Percentiles rank a stretch among this genome's conserved stretches.
These are phyloP conservation scores for Alternaria angustiovoidea DNA, from an alignment of 2,329 filamentous ascomycete genomes.

Conservation along the genomic window DNA sequence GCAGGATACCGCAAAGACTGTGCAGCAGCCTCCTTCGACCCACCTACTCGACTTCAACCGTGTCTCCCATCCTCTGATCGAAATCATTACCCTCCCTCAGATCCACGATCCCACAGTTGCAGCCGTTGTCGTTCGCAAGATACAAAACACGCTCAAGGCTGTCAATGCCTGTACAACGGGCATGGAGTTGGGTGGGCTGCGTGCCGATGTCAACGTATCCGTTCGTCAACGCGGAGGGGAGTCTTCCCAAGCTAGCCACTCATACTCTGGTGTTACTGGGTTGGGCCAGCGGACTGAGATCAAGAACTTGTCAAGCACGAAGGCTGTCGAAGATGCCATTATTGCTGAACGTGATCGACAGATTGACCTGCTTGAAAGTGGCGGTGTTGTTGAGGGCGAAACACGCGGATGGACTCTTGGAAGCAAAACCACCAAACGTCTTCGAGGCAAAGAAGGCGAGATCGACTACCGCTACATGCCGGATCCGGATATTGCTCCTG, in stretches of 20 bases:
- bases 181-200: constrained; percentile 90
- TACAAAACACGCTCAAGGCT: constrained; percentile 79
- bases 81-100: constrained; percentile 91
- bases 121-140: constrained; percentile 85
- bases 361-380: constrained; percentile 78
- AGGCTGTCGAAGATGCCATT: constrained; percentile 93
- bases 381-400: constrained; percentile 80
- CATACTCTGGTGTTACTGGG: constrained; percentile 66
- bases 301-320: constrained; percentile 95
- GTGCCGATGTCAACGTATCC: constrained; percentile 96
- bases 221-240: constrained; percentile 64
- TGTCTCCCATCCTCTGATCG: constrained; percentile 87
- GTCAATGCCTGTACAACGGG: constrained; percentile 88
- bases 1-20: constrained; percentile 96
- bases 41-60: constrained; percentile 94
- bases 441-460: constrained; percentile 94
- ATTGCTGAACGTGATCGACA: constrained; percentile 90
- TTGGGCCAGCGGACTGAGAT: constrained; percentile 94
- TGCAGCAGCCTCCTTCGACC: constrained; percentile 74
- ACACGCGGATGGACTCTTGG: constrained; percentile 93
- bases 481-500: constrained; percentile 85
- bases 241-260: constrained; percentile 44
- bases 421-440: constrained; percentile 77
- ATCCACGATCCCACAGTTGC: constrained; percentile 88
- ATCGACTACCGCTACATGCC: constrained; percentile 99